Evolutionary conservation across 805 yeast species (phyloP), one percentile per base, ranked within the genome.

Genomic region (Starmerella lactis-condensi): DNA sequence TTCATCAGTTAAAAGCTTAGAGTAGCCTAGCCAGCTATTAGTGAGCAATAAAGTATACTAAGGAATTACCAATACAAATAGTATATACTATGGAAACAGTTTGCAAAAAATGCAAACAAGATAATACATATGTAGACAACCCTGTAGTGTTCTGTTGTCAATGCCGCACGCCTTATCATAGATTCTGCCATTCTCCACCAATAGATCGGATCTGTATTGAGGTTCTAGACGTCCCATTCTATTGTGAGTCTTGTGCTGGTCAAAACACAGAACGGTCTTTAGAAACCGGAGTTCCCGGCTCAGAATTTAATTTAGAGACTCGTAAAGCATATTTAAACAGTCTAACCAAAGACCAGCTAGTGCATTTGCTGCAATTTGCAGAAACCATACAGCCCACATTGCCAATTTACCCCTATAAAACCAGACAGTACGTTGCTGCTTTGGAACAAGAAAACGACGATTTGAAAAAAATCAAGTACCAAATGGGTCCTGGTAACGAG

Each of bases 191-290:
- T 39, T 44, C 43, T 16, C 62, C 62, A 10, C 52, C 48, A 8
- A 53, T 57, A 13, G 62, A 56, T 29, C 40, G 57, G 5, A 44
- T 54, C 9, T 54, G 50, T 17, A 54, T 57, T 11, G 58, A 56
- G 17, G 54, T 56, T 11, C 54, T 55, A 1, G 61, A 56, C 29
- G 56, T 57, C 4, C 51, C 52, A 37, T 57, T 60, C 60, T 56
- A 49, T 38, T 57, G 62, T 39, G 44, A 44, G 30, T 47, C 53
- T 28, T 57, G 61, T 32, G 52, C 49, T 36, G 49, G 50, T n/a
- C 54, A 51, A 32, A 43, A 48, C 3, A 35, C 48, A 12, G 56
- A 56, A 21, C 37, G 41, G 22, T 53, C 56, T 8, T 40, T 57
- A 17, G 58, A 55, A 29, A 55, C 60, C 1, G 62, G 62, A 9